Conservation (phyloP, 1,284 basidiomycete genomes). For the Pyrrhoderma noxium region DNA sequence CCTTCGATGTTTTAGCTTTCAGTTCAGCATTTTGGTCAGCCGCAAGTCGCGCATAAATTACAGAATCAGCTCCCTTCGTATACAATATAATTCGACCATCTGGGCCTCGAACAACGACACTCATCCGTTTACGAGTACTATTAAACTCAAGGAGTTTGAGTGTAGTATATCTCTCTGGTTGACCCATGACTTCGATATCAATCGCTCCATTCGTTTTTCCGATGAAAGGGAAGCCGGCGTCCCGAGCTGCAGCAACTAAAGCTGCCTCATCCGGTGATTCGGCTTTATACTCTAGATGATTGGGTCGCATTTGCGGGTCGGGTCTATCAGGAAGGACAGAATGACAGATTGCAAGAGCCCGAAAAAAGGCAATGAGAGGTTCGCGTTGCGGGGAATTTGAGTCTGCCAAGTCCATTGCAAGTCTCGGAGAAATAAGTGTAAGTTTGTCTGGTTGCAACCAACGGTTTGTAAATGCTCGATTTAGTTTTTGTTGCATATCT, state of each 20-base stretch:
- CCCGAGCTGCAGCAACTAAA: constrained; percentile 85
- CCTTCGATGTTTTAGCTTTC: constrained; percentile 73
- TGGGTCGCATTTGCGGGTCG: constrained; percentile 57
- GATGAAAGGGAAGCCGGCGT: constrained; percentile 90
- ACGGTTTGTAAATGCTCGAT: constrained; percentile 80
- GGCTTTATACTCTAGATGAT: constrained; percentile 84
- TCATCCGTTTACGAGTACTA: constrained; percentile 91
- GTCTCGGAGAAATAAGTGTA: constrained; percentile 82
- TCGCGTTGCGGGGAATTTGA: constrained; percentile 53
- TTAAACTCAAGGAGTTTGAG: constrained; percentile 90
- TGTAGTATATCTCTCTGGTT: constrained; percentile 74
- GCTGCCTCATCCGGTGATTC: constrained; percentile 95
- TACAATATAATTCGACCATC: constrained; percentile 80
- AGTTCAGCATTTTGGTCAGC: constrained; percentile 66
- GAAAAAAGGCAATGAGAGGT: constrained; percentile 81
- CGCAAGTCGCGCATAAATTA: constrained; percentile 83
- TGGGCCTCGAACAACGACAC: constrained; percentile 77
- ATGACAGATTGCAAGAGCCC: constrained; percentile 88
- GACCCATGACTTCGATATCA: constrained; percentile 90
- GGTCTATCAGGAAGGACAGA: constrained; percentile 79
- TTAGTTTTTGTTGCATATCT: constrained; percentile 75
- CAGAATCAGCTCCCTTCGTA: constrained; percentile 95
- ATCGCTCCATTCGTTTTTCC: constrained; percentile 66
- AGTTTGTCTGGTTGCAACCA: constrained; percentile 78
- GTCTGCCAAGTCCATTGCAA: constrained; percentile 72